Evolutionary conservation across 2,329 filamentous ascomycete species (phyloP), one percentile per base, ranked within the genome.

Genomic region (Stemphylium beticola): DNA sequence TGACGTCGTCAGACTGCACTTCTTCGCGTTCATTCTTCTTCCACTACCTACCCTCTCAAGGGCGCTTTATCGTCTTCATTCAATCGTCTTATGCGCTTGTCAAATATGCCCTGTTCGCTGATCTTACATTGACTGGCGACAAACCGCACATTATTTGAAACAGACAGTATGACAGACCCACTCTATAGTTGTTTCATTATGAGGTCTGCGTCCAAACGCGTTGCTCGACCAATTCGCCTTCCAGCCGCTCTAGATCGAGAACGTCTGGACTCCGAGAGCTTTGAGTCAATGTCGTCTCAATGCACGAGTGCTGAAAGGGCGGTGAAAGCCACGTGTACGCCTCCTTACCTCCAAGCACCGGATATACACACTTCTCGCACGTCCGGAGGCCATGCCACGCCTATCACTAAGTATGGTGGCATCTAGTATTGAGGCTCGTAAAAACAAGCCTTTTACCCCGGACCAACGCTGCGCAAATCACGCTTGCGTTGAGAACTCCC

Each of bases 361-460:
- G 29, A 44, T 34, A 32, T 39, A 44, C 42, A 37, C 43, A 15
- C 43, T 40, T 42, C 46, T 52, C 49, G 49, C 49, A 41, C 42
- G 20, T 53, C 20, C 43, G 43, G 49, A 48, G 8, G 17, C 36
- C 34, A 26, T 31, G 26, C 31, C n/a, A 5, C 9, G 20, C 48
- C 36, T 18, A 36, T 4, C 9, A 29, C 32, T 15, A 26, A 17
- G n/a, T 38, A 24, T 33, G 18, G 12, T 15, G 9, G 31, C 18
- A 11, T 10, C 15, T 33, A 18, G 29, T 12, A 10, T 12, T 50
- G 46, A 39, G 49, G 32, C 48, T 56, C 24, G 46, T 32, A 36
- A 10, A 36, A 31, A 46, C 36, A 62, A 53, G 57, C 57, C 41
- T 50, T 64, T 60, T 54, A 54, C 32, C 53, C 46, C 57, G 33